Evolutionary conservation across 495 filamentous ascomycete genomes (phyloP).

Genomic region (Aspergillus incahuasiensis): DNA sequence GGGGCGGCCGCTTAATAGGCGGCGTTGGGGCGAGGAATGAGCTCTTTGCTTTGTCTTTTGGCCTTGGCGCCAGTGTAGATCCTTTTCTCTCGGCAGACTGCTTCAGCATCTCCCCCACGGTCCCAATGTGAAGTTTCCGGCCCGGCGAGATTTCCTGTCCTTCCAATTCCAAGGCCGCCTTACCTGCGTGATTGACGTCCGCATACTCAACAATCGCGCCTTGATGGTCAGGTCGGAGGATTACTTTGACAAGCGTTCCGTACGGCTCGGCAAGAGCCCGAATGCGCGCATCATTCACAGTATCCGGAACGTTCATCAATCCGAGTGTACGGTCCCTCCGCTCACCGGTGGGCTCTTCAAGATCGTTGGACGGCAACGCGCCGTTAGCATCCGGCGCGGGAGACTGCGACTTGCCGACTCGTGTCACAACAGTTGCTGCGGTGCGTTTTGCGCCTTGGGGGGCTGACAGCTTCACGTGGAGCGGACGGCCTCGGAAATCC

Average conservation of each 20-base stretch:
- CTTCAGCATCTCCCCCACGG: constrained; percentile 60
- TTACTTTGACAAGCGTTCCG: constrained; percentile 51
- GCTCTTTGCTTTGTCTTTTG: constrained; percentile 36
- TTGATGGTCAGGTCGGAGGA: constrained; percentile 64
- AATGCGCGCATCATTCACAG: constrained; percentile 59
- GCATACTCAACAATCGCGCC: constrained; percentile 86
- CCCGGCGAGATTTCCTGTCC: constrained; percentile 63
- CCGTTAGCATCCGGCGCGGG: constrained; percentile 38
- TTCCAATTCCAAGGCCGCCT: constrained; percentile 69
- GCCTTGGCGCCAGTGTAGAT: constrained; percentile 33
- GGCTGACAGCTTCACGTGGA: constrained; percentile 63
- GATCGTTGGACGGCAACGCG: constrained; percentile 12
- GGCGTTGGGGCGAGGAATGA: constrained; percentile 47
- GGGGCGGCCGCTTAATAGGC: constrained; percentile 53
- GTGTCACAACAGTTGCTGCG: constrained; percentile 39
- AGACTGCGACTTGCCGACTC: constrained; percentile 30
- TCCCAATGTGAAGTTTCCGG: constrained; percentile 63
- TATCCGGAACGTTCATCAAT: constrained; percentile 60
- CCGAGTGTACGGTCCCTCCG: constrained; percentile 51
- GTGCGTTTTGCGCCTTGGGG: constrained; percentile 44
- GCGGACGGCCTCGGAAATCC: constrained; percentile 60
- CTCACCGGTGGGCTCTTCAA: constrained; percentile 30
- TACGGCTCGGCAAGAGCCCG: constrained; percentile 56
- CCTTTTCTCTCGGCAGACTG: constrained; percentile 55
- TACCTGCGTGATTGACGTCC: constrained; percentile 64